Evolutionary conservation across 2,329 filamentous ascomycete genomes (phyloP).

Genomic region (Ramularia collo-cygni): DNA sequence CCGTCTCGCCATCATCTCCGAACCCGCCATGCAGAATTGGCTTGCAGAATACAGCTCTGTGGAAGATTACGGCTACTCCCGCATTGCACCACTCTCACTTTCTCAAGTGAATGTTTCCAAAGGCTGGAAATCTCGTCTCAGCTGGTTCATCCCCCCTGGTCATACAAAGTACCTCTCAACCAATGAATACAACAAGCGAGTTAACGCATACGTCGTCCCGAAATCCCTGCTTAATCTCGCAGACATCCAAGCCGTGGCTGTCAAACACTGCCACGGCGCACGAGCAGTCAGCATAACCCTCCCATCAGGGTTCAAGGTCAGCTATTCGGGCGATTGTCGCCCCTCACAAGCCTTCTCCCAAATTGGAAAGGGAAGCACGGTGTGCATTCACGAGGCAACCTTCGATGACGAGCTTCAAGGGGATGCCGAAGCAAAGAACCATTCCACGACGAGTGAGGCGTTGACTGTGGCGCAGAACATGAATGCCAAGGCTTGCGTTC

Average conservation of each 20-base stretch:
- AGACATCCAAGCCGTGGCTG: slow-evolving; percentile 59
- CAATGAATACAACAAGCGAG: slow-evolving; percentile 20
- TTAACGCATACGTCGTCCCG: slow-evolving; percentile 16
- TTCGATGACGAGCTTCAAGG: slow-evolving; percentile 77
- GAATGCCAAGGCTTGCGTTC: slow-evolving; percentile 69
- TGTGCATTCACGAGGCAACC: slow-evolving; percentile 92
- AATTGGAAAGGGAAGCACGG: slow-evolving; percentile 67
- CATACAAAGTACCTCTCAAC: slow-evolving; percentile 17
- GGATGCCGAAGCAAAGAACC: slow-evolving; percentile 81
- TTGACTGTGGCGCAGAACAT: slow-evolving; percentile 69
- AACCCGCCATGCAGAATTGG: slow-evolving; percentile 65
- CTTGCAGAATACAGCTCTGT: slow-evolving; percentile 71
- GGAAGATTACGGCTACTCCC: slow-evolving; percentile 67
- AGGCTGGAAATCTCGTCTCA: slow-evolving; percentile 23
- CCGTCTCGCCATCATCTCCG: slow-evolving; percentile 59
- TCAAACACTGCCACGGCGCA: slow-evolving; percentile 73
- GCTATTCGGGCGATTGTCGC: slow-evolving; percentile 91
- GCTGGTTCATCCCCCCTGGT: slow-evolving; percentile 28
- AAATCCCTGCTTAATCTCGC: slow-evolving; percentile 52
- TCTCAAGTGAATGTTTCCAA: slow-evolving; percentile 22
- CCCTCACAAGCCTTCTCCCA: slow-evolving; percentile 63
- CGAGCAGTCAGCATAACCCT: slow-evolving; percentile 73
- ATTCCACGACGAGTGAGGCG: slow-evolving; percentile 83
- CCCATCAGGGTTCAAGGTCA: slow-evolving; percentile 72
- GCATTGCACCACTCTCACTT: slow-evolving; percentile 46